Evolutionary conservation across 345 rosid genomes (phyloP), one percentile per base, ranked within the genome.

Genomic region (Eucalyptus erythrocorys): DNA sequence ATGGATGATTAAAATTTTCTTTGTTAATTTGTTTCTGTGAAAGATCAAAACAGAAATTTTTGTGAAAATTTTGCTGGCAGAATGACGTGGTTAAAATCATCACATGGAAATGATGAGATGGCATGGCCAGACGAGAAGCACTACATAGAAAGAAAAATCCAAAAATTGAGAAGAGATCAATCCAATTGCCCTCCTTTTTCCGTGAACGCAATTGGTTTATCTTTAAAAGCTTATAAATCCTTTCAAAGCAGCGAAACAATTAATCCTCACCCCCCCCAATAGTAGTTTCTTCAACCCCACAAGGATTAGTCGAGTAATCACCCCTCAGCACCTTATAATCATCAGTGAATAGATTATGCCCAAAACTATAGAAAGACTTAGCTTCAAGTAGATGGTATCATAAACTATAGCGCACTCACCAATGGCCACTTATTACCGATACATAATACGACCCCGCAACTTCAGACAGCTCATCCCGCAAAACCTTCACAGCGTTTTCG

Each of bases 111-210:
- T 13, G 76, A 64, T 30, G 37, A n/a, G 37, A n/a, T n/a, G 17
- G 37, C 19, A 2, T 64, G 16, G 8, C 6, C 8, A 1, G 71
- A 61, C 0, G 8, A 61, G 37, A 64, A 7, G 76, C 40, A 0
- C 10, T 0, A 1, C 43, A 0, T 71, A 71, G 1, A 21, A 19
- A 19, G 27, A 6, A 40, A 76, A 17, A 34, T 2, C 43, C 13
- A 10, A 32, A 32, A 66, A 0, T 0, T 34, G 4, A 37, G 5
- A 71, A 71, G 26, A 71, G 42, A 71, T 34, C 21, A 0, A 34
- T 42, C 81, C 43, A 34, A 71, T 19, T 10, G 2, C 2, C 43
- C 45, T 34, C 81, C 43, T 22, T 71, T 71, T 71, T 34, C 24
- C 43, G 22, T 0, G 45, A 0, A 19, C 26, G 26, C 43, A 5